phyloP scores from a whole-genome alignment of 2,329 filamentous ascomycete species.

The Nakataea oryzae region DNA sequence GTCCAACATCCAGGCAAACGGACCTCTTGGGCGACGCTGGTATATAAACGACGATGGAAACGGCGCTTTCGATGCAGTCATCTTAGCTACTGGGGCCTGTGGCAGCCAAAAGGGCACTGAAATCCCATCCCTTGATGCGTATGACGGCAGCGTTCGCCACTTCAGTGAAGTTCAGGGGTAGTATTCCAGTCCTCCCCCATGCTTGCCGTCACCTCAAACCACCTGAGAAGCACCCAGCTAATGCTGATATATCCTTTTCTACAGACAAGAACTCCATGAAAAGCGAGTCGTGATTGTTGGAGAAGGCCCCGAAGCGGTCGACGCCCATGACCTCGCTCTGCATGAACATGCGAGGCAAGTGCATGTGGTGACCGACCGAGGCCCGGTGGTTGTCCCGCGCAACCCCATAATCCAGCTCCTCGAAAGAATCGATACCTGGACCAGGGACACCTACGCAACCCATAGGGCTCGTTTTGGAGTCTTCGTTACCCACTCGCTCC shows the following conservation, averaged over 20 bases:
- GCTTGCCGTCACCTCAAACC: no score
- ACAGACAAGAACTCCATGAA: background rate
- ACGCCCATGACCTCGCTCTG: background rate
- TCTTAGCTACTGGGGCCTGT: constrained; percentile 70
- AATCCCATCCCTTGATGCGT: background rate
- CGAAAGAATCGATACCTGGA: background rate
- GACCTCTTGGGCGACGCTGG: constrained; percentile 38
- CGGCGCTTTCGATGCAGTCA: constrained; percentile 66
- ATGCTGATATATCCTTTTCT: background rate
- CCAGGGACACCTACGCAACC: background rate
- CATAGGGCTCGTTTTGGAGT: no score
- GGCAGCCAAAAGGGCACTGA: constrained; percentile 37
- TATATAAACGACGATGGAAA: constrained; percentile 62
- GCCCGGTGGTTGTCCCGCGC: background rate
- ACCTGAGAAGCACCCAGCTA: no score
- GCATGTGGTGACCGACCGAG: background rate
- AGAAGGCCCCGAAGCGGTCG: background rate
- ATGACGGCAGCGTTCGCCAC: background rate
- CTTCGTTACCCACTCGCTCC: background rate
- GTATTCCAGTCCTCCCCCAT: background rate
- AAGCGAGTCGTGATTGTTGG: background rate
- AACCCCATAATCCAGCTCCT: background rate
- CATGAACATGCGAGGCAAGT: background rate
- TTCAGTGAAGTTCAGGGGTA: background rate
- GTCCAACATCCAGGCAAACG: background rate